Percentiles rank a stretch among this genome's conserved stretches.
phyloP scores from a whole-genome alignment of 2,329 filamentous ascomycete species.

The Trichoderma lentiforme region DNA sequence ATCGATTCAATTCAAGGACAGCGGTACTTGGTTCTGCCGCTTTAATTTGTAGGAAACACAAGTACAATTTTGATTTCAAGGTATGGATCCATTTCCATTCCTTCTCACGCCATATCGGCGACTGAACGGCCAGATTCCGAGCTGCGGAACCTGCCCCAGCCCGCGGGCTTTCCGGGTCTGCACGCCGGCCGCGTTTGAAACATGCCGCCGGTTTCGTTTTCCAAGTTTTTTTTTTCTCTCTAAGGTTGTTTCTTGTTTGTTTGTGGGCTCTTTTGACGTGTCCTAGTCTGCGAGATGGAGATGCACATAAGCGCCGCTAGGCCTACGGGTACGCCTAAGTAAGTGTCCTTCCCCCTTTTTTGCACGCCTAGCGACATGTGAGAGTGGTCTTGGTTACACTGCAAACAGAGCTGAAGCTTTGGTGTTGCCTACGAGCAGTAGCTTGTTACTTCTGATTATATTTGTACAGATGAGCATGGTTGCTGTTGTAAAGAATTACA shows the following conservation, averaged over 20 bases:
- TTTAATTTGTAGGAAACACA: not conserved
- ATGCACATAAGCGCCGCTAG: not conserved
- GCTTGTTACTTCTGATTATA: not conserved
- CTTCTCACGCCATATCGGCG: not conserved
- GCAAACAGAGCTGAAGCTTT: not conserved
- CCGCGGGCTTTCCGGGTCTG: not conserved
- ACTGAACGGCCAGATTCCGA: not conserved
- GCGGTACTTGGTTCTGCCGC: not conserved
- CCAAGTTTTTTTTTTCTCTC: not conserved
- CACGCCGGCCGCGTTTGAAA: not conserved
- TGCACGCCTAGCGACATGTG: not conserved
- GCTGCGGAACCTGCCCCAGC: not conserved
- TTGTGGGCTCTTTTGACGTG: conserved; percentile 1
- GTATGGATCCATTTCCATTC: not conserved
- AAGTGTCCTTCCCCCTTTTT: not conserved
- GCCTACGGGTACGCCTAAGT: not conserved
- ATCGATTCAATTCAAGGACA: not conserved
- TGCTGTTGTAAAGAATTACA: not conserved
- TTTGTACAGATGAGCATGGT: not conserved
- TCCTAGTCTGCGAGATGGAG: not conserved
- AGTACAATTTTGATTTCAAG: not conserved
- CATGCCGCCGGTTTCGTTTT: not conserved
- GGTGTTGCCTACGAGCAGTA: not conserved
- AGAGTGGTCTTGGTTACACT: not conserved
- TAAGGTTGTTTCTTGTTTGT: not conserved